These are phyloP conservation scores for Colletotrichum kahawae DNA, from an alignment of 2,329 filamentous ascomycete species.

Conservation along the genomic window DNA sequence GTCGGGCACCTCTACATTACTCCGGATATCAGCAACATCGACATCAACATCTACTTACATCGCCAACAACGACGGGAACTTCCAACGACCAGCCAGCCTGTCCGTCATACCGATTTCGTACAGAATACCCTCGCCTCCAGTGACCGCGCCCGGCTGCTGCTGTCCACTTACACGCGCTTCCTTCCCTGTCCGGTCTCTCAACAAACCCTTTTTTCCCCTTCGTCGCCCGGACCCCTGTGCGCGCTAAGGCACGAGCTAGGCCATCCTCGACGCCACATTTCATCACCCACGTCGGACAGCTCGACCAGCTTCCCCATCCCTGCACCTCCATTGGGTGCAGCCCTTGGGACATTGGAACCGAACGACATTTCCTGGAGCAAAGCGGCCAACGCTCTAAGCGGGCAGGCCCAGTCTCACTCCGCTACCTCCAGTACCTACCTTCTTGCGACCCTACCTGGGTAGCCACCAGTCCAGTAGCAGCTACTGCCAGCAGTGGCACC, in stretches of 20 bases:
- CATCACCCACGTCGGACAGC: conserved; percentile 16
- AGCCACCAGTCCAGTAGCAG: background rate
- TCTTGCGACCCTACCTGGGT: background rate
- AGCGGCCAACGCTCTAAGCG: conserved; percentile 16
- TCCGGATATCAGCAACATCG: background rate
- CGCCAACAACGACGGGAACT: background rate
- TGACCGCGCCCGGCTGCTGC: background rate
- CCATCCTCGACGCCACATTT: conserved; percentile 16
- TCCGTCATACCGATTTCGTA: background rate
- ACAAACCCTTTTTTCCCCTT: conserved; percentile 10
- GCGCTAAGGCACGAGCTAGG: conserved; percentile 16
- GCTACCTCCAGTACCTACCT: background rate
- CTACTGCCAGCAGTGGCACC: background rate
- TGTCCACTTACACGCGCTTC: conserved; percentile 12
- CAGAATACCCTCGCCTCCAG: background rate
- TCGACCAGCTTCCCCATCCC: conserved; percentile 19
- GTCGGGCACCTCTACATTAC: background rate
- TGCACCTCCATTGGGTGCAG: conserved; percentile 10
- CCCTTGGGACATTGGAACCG: background rate
- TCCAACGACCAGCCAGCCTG: background rate
- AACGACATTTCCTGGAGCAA: conserved; percentile 6
- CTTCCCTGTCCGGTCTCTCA: conserved; percentile 14
- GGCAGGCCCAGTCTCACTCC: conserved; percentile 4
- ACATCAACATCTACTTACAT: background rate
- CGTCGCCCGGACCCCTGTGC: conserved; percentile 7